Evolutionary conservation across 139 green algal species (phyloP).

Genomic region (Volvox reticuliferus): DNA sequence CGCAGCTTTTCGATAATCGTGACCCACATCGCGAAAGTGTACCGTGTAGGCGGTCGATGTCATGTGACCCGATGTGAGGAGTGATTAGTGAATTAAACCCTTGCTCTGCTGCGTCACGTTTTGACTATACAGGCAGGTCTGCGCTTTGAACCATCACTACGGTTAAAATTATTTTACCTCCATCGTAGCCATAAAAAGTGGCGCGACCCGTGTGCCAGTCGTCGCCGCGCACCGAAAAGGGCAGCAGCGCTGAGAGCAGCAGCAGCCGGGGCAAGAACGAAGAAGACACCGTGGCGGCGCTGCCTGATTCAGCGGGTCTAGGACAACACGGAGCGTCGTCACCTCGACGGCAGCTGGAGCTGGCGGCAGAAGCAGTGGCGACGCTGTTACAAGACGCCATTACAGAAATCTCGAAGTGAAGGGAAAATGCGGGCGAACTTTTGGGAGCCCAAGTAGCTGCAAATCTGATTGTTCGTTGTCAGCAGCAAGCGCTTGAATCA

Average conservation of each 20-base stretch:
- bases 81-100: too few relatives aligned
- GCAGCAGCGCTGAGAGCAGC: slow-evolving; percentile 7
- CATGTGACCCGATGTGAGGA: too few relatives aligned
- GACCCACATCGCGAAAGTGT: too few relatives aligned
- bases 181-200: slow-evolving; percentile 27
- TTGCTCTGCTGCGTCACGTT: too few relatives aligned
- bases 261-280: neutral
- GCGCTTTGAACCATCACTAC: too few relatives aligned
- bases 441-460: too few relatives aligned
- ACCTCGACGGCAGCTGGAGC: neutral
- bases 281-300: neutral
- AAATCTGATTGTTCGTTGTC: neutral
- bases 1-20: too few relatives aligned
- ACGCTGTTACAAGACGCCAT: neutral
- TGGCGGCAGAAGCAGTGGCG: neutral
- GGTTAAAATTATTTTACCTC: neutral
- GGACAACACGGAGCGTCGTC: neutral
- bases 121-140: too few relatives aligned
- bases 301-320: neutral
- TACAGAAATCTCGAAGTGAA: neutral
- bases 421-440: neutral
- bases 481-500: neutral
- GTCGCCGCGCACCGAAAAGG: neutral
- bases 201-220: slow-evolving; percentile 19
- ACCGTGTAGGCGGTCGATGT: too few relatives aligned